These are phyloP conservation scores for Daldinia caldariorum DNA, from an alignment of 495 filamentous ascomycete species.

Conservation along the genomic window DNA sequence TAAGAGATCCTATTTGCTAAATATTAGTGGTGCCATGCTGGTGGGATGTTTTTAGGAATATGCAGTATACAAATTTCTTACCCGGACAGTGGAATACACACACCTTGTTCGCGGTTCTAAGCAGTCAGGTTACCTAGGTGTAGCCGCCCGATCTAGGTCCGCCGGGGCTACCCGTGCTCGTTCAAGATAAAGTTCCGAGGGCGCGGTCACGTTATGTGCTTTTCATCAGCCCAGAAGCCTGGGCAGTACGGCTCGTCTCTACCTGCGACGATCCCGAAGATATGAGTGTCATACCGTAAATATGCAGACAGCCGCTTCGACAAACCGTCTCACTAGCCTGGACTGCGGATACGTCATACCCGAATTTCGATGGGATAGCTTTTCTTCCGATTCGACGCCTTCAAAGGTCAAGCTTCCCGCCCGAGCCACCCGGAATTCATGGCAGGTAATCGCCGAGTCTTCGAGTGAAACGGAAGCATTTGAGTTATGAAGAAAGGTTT, in stretches of 20 bases:
- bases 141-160: slow-evolving; percentile 29
- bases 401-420: slow-evolving; percentile 12
- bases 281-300: slow-evolving; percentile 21
- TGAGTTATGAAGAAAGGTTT: slow-evolving; percentile 13
- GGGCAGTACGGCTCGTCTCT: slow-evolving; percentile 12
- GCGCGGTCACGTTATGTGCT: slow-evolving; percentile 24
- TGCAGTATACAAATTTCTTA: slow-evolving; percentile 25
- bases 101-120: slow-evolving; percentile 8
- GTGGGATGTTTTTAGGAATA: slow-evolving; percentile 30
- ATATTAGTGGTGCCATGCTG: slow-evolving; percentile 33
- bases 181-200: slow-evolving; percentile 16
- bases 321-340: slow-evolving; percentile 31
- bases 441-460: slow-evolving; percentile 11
- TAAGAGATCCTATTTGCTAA: slow-evolving; percentile 27
- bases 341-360: slow-evolving; percentile 27
- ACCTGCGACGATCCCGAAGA: slow-evolving; percentile 30
- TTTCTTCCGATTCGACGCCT: slow-evolving; percentile 34
- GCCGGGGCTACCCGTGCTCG: slow-evolving; percentile 23
- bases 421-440: slow-evolving; percentile 12
- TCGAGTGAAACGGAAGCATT: slow-evolving; percentile 20
- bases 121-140: slow-evolving; percentile 30
- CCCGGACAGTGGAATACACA: slow-evolving; percentile 22
- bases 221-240: slow-evolving; percentile 18
- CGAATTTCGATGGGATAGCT: slow-evolving; percentile 15
- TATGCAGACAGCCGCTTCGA: slow-evolving; percentile 37